Conservation (phyloP, 495 filamentous ascomycete species). For the Neurospora pannonica region DNA sequence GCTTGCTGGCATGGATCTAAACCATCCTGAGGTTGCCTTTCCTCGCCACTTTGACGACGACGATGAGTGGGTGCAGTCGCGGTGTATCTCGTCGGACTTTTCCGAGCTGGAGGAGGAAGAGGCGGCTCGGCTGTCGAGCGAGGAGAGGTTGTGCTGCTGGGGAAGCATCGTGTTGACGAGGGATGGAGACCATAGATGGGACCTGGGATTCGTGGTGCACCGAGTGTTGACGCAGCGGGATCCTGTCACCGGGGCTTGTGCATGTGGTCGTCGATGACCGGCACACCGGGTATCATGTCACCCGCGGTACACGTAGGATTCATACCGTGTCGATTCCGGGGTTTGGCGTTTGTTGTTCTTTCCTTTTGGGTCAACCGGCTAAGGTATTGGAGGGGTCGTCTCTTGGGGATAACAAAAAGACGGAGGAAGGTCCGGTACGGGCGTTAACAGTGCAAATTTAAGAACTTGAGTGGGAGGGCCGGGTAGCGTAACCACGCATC, state of each 20-base stretch:
- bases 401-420: not conserved
- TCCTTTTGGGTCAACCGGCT: not conserved
- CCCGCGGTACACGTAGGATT: not conserved
- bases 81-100: conserved; percentile 20
- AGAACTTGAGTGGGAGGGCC: not conserved
- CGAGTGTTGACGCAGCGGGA: conserved; percentile 3
- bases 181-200: conserved; percentile 2
- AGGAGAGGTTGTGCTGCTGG: conserved; percentile 21
- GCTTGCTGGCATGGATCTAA: not conserved
- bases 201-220: conserved; percentile 8
- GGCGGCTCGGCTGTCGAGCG: conserved; percentile 9
- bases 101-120: conserved; percentile 15
- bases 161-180: conserved; percentile 11
- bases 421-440: not conserved
- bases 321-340: not conserved
- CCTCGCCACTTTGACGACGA: conserved; percentile 18
- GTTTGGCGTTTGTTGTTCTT: not conserved
- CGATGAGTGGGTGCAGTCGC: conserved; percentile 21
- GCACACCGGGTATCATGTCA: too few species aligned
- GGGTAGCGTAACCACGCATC: not conserved
- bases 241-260: not conserved
- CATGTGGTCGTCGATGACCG: not conserved
- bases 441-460: not conserved
- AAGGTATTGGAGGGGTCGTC: not conserved
- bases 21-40: not conserved